A percentile compares a stretch with the other conserved stretches of the same genome.
Conservation (phyloP, 768 basidiomycete genomes). For the Mycena galopus region DNA sequence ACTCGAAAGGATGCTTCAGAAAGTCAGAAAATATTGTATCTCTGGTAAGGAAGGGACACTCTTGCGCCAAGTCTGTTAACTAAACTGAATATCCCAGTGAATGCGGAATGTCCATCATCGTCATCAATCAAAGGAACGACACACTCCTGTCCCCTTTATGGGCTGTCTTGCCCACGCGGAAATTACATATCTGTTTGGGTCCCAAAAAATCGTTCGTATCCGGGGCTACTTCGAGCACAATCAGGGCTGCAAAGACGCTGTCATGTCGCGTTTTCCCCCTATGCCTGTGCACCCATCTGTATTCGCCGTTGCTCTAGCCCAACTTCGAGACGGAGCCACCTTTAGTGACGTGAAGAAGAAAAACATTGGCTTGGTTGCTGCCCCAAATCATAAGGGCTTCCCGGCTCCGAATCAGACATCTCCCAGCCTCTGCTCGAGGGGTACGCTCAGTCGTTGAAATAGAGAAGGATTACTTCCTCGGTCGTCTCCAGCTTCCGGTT, state of each 20-base stretch:
- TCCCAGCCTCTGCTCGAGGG: too few species aligned
- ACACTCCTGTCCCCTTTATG: background rate
- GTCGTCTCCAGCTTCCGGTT: too few species aligned
- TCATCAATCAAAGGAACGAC: background rate
- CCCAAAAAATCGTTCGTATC: conserved; percentile 2
- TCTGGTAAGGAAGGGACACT: too few species aligned
- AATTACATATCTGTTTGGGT: background rate
- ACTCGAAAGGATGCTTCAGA: too few species aligned
- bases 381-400: background rate
- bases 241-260: background rate
- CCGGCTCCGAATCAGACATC: too few species aligned
- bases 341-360: background rate
- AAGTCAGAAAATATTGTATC: too few species aligned
- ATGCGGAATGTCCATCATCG: background rate
- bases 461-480: too few species aligned
- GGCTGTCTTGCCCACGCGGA: background rate
- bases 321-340: background rate
- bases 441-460: too few species aligned
- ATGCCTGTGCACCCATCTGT: background rate
- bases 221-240: background rate
- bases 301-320: too few species aligned
- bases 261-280: background rate
- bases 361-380: background rate
- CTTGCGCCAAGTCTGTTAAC: too few species aligned
- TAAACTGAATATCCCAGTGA: background rate